These are phyloP conservation scores for Schizopora paradoxa DNA, from an alignment of 1,284 basidiomycete genomes.

Conservation along the genomic window DNA sequence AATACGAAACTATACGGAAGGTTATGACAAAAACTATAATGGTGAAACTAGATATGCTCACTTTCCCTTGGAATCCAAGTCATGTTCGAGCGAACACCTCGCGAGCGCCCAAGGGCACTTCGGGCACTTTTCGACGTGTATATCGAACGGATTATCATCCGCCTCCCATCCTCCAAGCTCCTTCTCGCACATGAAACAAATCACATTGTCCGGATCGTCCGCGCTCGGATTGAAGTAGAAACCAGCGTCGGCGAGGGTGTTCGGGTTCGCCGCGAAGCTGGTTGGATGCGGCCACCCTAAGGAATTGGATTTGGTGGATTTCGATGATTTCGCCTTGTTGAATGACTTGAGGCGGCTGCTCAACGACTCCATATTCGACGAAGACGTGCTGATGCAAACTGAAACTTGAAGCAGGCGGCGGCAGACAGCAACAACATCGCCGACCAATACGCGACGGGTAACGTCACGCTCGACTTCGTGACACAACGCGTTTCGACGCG, in stretches of 20 bases:
- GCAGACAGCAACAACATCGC: too few species aligned
- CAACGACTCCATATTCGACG: slow-evolving; percentile 12
- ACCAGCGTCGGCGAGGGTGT: slow-evolving; percentile 71
- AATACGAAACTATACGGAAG: slow-evolving; percentile 44
- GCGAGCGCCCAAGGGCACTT: slow-evolving; percentile 74
- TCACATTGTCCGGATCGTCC: slow-evolving; percentile 61
- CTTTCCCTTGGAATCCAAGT: slow-evolving; percentile 52
- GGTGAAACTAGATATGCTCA: slow-evolving; percentile 25
- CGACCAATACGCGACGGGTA: too few species aligned
- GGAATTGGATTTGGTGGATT: slow-evolving; percentile 34
- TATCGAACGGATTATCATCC: slow-evolving; percentile 74
- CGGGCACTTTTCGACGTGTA: slow-evolving; percentile 64
- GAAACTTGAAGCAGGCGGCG: too few species aligned
- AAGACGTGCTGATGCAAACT: not conserved
- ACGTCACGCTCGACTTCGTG: too few species aligned
- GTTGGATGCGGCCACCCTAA: slow-evolving; percentile 66
- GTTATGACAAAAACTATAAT: not conserved
- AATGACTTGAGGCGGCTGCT: slow-evolving; percentile 42
- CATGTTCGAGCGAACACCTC: slow-evolving; percentile 58
- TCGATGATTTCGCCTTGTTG: slow-evolving; percentile 38
- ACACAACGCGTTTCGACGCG: too few species aligned
- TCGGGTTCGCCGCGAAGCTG: slow-evolving; percentile 58
- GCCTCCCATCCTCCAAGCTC: slow-evolving; percentile 74
- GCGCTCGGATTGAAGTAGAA: slow-evolving; percentile 70
- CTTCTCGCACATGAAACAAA: slow-evolving; percentile 74